phyloP scores from a whole-genome alignment of 2,329 filamentous ascomycete species.

The Monilinia laxa region DNA sequence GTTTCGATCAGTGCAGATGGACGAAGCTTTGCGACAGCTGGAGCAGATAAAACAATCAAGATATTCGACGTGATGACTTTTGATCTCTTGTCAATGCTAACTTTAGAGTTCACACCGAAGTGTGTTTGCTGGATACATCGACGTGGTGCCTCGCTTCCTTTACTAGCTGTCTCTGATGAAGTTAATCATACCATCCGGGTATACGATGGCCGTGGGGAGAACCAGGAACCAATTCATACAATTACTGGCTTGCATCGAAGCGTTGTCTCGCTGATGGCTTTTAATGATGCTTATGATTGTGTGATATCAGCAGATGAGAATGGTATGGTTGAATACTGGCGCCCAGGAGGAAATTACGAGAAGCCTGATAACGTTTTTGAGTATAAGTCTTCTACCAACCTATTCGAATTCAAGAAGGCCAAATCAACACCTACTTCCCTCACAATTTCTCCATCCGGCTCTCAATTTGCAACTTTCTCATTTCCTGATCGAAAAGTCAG shows the following conservation, averaged over 20 bases:
- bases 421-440: slow-evolving; percentile 82
- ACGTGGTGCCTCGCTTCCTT: slow-evolving; percentile 80
- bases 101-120: slow-evolving; percentile 71
- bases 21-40: slow-evolving; percentile 87
- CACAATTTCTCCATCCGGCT: slow-evolving; percentile 80
- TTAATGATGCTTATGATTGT: slow-evolving; percentile 86
- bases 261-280: slow-evolving; percentile 80
- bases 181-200: slow-evolving; percentile 71
- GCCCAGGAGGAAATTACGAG: slow-evolving; percentile 74
- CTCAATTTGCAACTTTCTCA: slow-evolving; percentile 84
- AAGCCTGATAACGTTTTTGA: slow-evolving; percentile 91
- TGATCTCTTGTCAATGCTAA: slow-evolving; percentile 79
- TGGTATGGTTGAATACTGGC: slow-evolving; percentile 98
- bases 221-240: slow-evolving; percentile 70
- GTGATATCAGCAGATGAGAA: slow-evolving; percentile 85
- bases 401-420: slow-evolving; percentile 96
- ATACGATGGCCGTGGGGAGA: slow-evolving; percentile 88
- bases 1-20: slow-evolving; percentile 88
- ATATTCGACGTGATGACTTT: slow-evolving; percentile 84
- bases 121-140: slow-evolving; percentile 90
- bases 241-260: slow-evolving; percentile 77
- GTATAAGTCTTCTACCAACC: slow-evolving; percentile 88
- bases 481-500: slow-evolving; percentile 92
- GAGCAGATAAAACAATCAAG: slow-evolving; percentile 74
- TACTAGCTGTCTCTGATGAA: slow-evolving; percentile 80